Percentiles rank a stretch among this genome's conserved stretches.
Conservation (phyloP, 2,329 filamentous ascomycete species). For the Pyrenochaeta sp. region DNA sequence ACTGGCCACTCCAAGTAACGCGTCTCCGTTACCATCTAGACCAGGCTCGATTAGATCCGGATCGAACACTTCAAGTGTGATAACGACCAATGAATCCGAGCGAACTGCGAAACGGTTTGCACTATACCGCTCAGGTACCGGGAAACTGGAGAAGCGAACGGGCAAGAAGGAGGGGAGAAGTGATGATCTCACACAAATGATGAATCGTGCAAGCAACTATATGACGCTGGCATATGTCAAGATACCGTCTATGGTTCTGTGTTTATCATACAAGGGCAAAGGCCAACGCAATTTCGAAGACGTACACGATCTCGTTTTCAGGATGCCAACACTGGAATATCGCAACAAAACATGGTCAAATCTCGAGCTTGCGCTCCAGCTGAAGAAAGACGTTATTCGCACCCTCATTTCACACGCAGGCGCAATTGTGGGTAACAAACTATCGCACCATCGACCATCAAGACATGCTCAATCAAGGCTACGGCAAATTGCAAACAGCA, state of each 20-base stretch:
- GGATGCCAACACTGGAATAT: constrained; percentile 92
- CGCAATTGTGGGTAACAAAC: constrained; percentile 96
- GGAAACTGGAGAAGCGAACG: constrained; percentile 55
- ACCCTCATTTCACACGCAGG: constrained; percentile 95
- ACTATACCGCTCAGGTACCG: constrained; percentile 50
- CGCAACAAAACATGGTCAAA: constrained; percentile 99
- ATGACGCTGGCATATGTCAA: constrained; percentile 97
- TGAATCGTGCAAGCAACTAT: constrained; percentile 91
- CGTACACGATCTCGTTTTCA: constrained; percentile 97
- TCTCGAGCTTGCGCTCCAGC: constrained; percentile 86
- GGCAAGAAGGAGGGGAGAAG: constrained; percentile 69
- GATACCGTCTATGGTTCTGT: constrained; percentile 93
- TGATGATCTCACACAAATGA: constrained; percentile 97
- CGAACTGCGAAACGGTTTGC: constrained; percentile 49
- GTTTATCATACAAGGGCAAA: constrained; percentile 95
- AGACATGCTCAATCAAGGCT: constrained; percentile 80
- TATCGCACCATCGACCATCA: constrained; percentile 85
- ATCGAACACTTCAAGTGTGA: constrained; percentile 31
- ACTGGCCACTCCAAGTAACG: constrained; percentile 13
- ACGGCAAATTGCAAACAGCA: constrained; percentile 83
- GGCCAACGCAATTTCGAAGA: constrained; percentile 96
- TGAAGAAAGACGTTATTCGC: constrained; percentile 94
- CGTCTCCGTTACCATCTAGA: constrained; percentile 28
- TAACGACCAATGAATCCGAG: constrained; percentile 37
- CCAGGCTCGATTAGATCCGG: constrained; percentile 41